A percentile compares a stretch with the other conserved stretches of the same genome.
phyloP scores from a whole-genome alignment of 495 filamentous ascomycete species.

The Podospora australis region DNA sequence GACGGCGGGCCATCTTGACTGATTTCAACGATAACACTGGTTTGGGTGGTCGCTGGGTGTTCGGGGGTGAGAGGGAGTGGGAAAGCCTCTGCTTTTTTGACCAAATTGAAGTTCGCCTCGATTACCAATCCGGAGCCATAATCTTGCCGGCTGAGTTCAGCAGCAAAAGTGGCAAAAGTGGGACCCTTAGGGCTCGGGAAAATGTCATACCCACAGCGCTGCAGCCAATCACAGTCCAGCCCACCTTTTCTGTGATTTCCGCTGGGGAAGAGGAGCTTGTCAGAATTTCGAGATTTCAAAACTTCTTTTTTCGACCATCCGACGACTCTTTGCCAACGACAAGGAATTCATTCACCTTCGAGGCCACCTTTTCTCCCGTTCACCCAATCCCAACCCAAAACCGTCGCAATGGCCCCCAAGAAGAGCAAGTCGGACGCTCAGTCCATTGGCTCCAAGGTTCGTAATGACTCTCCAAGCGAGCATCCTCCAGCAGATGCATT shows the following conservation, averaged over 20 bases:
- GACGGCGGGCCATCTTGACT: slow-evolving; percentile 95
- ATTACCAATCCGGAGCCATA: slow-evolving; percentile 30
- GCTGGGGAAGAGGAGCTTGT: no score
- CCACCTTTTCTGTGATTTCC: slow-evolving; percentile 7
- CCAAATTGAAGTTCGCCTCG: slow-evolving; percentile 34
- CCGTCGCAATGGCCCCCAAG: slow-evolving; percentile 75
- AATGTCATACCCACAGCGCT: slow-evolving; percentile 8
- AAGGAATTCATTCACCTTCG: slow-evolving; percentile 13
- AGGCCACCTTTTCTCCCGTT: slow-evolving; percentile 5
- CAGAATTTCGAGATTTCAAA: slow-evolving; percentile 2
- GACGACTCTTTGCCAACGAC: slow-evolving; percentile 18
- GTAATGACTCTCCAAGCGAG: neutral
- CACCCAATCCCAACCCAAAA: slow-evolving; percentile 9
- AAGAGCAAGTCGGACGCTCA: slow-evolving; percentile 89
- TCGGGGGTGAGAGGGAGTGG: slow-evolving; percentile 30
- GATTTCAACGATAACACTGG: slow-evolving; percentile 46
- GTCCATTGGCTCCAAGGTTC: slow-evolving; percentile 71
- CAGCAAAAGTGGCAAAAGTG: slow-evolving; percentile 26
- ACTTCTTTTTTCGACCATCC: slow-evolving; percentile 15
- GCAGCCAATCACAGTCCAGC: slow-evolving; percentile 23
- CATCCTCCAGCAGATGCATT: neutral
- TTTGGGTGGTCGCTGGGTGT: slow-evolving; percentile 30
- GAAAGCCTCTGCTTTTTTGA: slow-evolving; percentile 28
- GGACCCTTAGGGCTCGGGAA: slow-evolving; percentile 37
- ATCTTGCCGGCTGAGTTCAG: slow-evolving; percentile 11